These are phyloP conservation scores for Exophiala bonariae DNA, from an alignment of 2,329 filamentous ascomycete genomes.

Conservation along the genomic window DNA sequence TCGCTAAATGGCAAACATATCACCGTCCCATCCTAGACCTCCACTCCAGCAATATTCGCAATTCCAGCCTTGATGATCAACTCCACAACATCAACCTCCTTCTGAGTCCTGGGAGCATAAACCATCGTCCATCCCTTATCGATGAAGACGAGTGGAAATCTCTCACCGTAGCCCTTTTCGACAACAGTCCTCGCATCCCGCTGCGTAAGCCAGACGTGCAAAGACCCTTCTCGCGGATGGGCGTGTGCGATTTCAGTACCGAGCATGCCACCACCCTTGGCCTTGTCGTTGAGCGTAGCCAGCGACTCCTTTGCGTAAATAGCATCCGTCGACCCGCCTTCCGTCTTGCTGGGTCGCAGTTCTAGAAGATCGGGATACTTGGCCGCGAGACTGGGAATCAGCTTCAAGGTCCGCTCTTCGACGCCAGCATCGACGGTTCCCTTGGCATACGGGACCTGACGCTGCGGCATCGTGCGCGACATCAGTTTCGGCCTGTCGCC, in stretches of 20 bases:
- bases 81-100: conserved; percentile 23
- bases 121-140: conserved; percentile 23
- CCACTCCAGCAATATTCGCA: conserved; percentile 15
- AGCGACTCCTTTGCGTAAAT: conserved; percentile 17
- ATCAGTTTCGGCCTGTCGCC: conserved; percentile 14
- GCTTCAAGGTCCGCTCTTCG: conserved; percentile 8
- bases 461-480: conserved; percentile 24
- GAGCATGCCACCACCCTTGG: conserved; percentile 11
- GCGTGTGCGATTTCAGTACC: conserved; percentile 19
- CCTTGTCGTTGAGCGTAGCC: conserved; percentile 12
- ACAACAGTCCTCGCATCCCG: conserved; percentile 21
- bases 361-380: conserved; percentile 16
- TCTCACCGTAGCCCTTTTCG: conserved; percentile 21
- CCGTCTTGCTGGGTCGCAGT: conserved; percentile 19
- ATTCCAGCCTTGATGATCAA: conserved; percentile 18
- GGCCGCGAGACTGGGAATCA: conserved; percentile 14
- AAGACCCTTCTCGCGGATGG: conserved; percentile 16
- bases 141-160: conserved; percentile 18
- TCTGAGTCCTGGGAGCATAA: conserved; percentile 19
- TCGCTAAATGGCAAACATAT: too few relatives aligned
- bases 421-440: conserved; percentile 10
- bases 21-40: conserved; percentile 2
- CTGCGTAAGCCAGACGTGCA: conserved; percentile 23
- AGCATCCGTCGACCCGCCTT: conserved; percentile 18
- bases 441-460: conserved; percentile 20